These are phyloP conservation scores for Clarireedia hainanense DNA, from an alignment of 2,329 filamentous ascomycete species.

Conservation along the genomic window DNA sequence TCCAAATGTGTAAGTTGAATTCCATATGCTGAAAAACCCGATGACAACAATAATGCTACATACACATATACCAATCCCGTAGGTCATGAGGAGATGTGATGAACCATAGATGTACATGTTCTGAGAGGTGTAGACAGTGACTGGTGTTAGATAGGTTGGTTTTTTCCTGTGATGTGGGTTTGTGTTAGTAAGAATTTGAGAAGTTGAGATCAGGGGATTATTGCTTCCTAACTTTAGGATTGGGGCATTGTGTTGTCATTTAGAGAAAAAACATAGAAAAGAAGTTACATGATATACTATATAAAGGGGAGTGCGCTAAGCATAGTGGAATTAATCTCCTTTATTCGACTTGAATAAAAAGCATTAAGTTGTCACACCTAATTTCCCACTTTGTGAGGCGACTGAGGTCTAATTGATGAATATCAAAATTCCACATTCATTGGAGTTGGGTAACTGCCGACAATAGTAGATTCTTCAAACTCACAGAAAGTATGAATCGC, in stretches of 20 bases:
- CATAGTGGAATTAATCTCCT: too few species aligned
- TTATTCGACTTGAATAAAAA: too few species aligned
- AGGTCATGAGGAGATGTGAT: neutral
- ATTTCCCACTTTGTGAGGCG: too few species aligned
- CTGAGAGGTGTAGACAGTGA: neutral
- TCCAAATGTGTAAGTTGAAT: neutral
- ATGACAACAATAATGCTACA: neutral
- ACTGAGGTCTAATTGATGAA: too few species aligned
- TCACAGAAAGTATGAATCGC: conserved; percentile 1
- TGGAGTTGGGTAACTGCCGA: too few species aligned
- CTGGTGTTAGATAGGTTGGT: neutral
- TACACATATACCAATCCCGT: neutral
- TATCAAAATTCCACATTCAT: too few species aligned
- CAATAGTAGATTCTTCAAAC: neutral
- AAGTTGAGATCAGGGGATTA: neutral
- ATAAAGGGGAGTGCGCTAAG: too few species aligned
- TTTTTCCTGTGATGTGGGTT: neutral
- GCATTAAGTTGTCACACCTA: too few species aligned
- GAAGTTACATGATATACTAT: too few species aligned
- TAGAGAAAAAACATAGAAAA: too few species aligned
- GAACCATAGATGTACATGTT: neutral
- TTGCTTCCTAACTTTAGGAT: neutral
- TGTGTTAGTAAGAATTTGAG: neutral
- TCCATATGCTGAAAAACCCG: neutral
- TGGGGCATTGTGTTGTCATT: neutral